These are phyloP conservation scores for Calocybe gangraenosa DNA, from an alignment of 768 basidiomycete genomes.

Conservation along the genomic window DNA sequence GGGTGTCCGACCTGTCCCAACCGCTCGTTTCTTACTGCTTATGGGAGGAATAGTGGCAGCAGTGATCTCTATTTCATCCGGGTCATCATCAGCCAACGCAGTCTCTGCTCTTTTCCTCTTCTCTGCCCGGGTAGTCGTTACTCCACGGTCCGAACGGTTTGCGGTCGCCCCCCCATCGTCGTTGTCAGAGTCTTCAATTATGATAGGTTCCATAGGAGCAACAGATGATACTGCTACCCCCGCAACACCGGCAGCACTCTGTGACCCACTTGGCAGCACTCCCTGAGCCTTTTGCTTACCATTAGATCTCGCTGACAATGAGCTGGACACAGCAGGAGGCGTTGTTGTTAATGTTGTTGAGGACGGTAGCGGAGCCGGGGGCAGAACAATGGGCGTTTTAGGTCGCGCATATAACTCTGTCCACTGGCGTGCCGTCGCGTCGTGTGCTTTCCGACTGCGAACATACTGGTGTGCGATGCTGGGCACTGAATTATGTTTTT, in stretches of 20 bases:
- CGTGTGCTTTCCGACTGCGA: slow-evolving; percentile 65
- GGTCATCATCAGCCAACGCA: slow-evolving; percentile 28
- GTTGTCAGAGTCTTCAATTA: slow-evolving; percentile 27
- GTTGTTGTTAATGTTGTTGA: no score
- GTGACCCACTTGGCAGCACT: slow-evolving; percentile 14
- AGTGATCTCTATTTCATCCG: slow-evolving; percentile 16
- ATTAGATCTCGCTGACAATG: slow-evolving; percentile 25
- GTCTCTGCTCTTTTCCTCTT: slow-evolving; percentile 27
- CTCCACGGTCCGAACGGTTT: slow-evolving; percentile 1
- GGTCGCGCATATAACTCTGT: slow-evolving; percentile 59
- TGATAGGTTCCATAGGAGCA: slow-evolving; percentile 17
- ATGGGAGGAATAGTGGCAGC: slow-evolving; percentile 4
- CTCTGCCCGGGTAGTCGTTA: slow-evolving; percentile 19
- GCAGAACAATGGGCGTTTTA: slow-evolving; percentile 17
- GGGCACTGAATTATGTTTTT: slow-evolving; percentile 42
- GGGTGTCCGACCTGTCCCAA: slow-evolving; percentile 16
- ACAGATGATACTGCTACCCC: not conserved
- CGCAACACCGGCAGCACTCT: slow-evolving; percentile 3
- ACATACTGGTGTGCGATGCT: slow-evolving; percentile 68
- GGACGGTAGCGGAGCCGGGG: no score
- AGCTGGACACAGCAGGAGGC: not conserved
- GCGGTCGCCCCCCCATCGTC: slow-evolving; percentile 20
- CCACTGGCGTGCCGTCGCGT: slow-evolving; percentile 76
- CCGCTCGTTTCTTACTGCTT: slow-evolving; percentile 17
- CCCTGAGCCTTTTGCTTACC: slow-evolving; percentile 30